phyloP scores from a whole-genome alignment of 768 basidiomycete genomes.

The Amanita pseudoporphyria region DNA sequence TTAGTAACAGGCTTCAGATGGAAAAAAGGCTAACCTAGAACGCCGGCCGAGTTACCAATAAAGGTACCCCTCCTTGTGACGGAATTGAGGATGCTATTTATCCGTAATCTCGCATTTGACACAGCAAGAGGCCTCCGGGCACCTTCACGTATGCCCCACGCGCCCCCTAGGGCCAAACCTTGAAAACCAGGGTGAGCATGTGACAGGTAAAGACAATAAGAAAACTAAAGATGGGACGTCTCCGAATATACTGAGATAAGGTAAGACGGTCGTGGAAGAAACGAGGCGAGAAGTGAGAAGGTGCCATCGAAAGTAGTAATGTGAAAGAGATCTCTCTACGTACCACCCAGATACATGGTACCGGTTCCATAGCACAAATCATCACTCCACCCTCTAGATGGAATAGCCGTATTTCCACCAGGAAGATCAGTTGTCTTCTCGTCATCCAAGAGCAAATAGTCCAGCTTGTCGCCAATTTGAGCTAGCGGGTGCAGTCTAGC shows the following conservation, averaged over 20 bases:
- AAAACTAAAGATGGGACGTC: slow-evolving; percentile 45
- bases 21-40: slow-evolving; percentile 67
- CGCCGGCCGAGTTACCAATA: slow-evolving; percentile 97
- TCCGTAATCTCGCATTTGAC: slow-evolving; percentile 77
- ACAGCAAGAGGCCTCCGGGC: slow-evolving; percentile 79
- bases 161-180: slow-evolving; percentile 93
- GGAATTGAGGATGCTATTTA: slow-evolving; percentile 96
- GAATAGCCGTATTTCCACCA: slow-evolving; percentile 84
- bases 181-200: slow-evolving; percentile 54
- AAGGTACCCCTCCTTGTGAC: slow-evolving; percentile 95
- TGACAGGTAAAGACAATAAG: slow-evolving; percentile 81
- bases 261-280: slow-evolving; percentile 46
- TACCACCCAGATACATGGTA: slow-evolving; percentile 96
- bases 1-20: slow-evolving; percentile 18
- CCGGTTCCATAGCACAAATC: slow-evolving; percentile 99
- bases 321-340: slow-evolving; percentile 54
- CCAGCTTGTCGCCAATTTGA: slow-evolving; percentile 84
- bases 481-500: slow-evolving; percentile 91
- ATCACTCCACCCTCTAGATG: slow-evolving; percentile 96
- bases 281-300: slow-evolving; percentile 41
- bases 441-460: slow-evolving; percentile 93
- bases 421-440: slow-evolving; percentile 89
- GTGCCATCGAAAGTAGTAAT: slow-evolving; percentile 42
- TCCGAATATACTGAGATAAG: slow-evolving; percentile 51
- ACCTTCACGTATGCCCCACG: slow-evolving; percentile 96